Evolutionary conservation across 768 basidiomycete species (phyloP), one percentile per base, ranked within the genome.

Genomic region (Lactarius deliciosus): DNA sequence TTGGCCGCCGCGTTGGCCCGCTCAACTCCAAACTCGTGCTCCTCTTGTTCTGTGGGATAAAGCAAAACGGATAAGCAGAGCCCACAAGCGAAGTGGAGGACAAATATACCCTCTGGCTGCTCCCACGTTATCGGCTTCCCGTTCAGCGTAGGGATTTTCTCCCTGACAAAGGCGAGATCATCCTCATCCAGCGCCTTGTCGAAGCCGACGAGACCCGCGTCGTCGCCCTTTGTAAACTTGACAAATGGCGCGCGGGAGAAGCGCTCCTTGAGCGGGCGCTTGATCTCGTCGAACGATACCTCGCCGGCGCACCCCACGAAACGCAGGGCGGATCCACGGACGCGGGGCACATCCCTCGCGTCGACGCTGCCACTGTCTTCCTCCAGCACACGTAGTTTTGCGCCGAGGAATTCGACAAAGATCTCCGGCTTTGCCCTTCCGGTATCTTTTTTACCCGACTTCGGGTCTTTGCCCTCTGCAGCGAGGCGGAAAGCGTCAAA

Each of bases 401-500:
- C 81, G 10, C 90, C 91, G 77, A 93, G 81, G 75, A 91, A 91
- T 69, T 92, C 87, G 60, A 93, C 82, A 66, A 82, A 86, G 1
- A 91, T 79, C 58, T 91, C 87, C 20, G 84, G 85, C 69, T 81
- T 75, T 47, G 72, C 54, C 54, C 71, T 68, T 15, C n/a, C 64
- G 53, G 63, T 70, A 7, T 77, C 76, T 65, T 78, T 80, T 50
- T 75, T 75, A 40, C 73, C 72, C 28, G 50, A 53, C 6, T 67
- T 64, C 63, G 77, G 78, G 28, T 72, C 76, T 56, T 71, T 77
- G 34, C 72, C 74, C 18, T 59, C 66, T 9, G 58, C 47, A 32
- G 62, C 63, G 43, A 89, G 86, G 61, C 81, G 81, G 80, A 94
- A 94, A 18, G 92, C 92, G 72, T 94, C 88, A 78, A 94, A 94